Conservation (phyloP, 495 filamentous ascomycete genomes). For the Hypoxylon intermedium region DNA sequence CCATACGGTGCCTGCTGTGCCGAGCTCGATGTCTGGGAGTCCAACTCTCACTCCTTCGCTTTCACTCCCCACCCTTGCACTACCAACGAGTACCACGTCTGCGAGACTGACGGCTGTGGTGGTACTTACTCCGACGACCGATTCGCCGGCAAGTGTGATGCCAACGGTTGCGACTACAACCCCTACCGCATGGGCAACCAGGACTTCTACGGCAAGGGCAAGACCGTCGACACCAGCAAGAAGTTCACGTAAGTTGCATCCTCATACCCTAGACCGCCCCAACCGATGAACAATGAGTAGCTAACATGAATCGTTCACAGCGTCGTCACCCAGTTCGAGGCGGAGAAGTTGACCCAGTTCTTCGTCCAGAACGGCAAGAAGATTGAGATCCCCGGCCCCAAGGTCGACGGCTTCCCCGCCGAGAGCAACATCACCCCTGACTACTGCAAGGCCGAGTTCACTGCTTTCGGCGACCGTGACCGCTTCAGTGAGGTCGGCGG, state of each 20-base stretch:
- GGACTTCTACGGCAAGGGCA: slow-evolving; percentile 67
- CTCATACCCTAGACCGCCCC: background rate
- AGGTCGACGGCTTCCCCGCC: slow-evolving; percentile 56
- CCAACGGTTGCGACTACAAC: slow-evolving; percentile 80
- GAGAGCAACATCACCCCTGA: slow-evolving; percentile 63
- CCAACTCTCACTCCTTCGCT: slow-evolving; percentile 69
- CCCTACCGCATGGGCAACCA: slow-evolving; percentile 69
- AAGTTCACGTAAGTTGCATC: slow-evolving; percentile 60
- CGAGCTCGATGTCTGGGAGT: slow-evolving; percentile 79
- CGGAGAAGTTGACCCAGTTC: slow-evolving; percentile 69
- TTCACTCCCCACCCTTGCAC: slow-evolving; percentile 74
- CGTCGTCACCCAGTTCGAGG: slow-evolving; percentile 77
- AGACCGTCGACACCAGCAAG: slow-evolving; percentile 68
- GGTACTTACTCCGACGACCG: slow-evolving; percentile 58
- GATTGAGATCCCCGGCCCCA: slow-evolving; percentile 65
- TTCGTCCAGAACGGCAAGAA: slow-evolving; percentile 74
- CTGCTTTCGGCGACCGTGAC: slow-evolving; percentile 65
- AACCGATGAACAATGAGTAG: too few species aligned
- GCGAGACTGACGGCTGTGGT: slow-evolving; percentile 58
- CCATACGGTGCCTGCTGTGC: slow-evolving; percentile 72
- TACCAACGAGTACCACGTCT: slow-evolving; percentile 61
- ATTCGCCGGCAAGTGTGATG: slow-evolving; percentile 70
- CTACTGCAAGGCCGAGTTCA: slow-evolving; percentile 69
- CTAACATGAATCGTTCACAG: slow-evolving; percentile 44
- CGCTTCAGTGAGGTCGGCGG: slow-evolving; percentile 69